Base-by-base conservation (phyloP, 2,329 filamentous ascomycete genomes). In the Diaporthe sp. region DNA sequence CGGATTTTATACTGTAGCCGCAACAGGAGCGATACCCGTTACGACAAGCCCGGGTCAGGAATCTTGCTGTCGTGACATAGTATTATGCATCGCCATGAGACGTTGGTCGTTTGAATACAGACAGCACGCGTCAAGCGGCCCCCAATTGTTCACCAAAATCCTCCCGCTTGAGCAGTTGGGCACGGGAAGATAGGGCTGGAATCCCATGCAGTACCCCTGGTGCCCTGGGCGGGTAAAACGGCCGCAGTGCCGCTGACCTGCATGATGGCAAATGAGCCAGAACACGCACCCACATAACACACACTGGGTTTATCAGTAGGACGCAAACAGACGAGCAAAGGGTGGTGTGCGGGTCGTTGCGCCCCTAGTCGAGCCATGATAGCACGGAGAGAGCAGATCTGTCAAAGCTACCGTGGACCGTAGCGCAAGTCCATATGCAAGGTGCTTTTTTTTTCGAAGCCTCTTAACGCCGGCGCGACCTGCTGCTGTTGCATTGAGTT, bases 111-210 rank as follows among this genome's bases (percentile, higher is more conserved):
- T 25, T 55, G 58, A 25, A 31, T 34, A 1, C 28, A 53, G 55
- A 31, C 25, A 65, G 39, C 31, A 55, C 44, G 31, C 28, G 17
- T 53, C 20, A 58, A 44, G 12, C n/a, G 60, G 71, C 58, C 71
- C 57, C 71, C 71, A 73, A 73, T 44, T 51, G 42, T 73, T 39
- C 58, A 73, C 57, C 47, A 55, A 20, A 55, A 65, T 73, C 37
- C 58, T 42, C 25, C 71, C 58, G 71, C 47, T 63, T 65, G 44
- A 20, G 57, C 47, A 53, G 17, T 53, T 51, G 71, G 65, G 71
- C 51, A 73, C 44, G 57, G 58, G 71, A 73, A 44, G 58, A 51
- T 73, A 73, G 71, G 71, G 71, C 71, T 73, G 71, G 71, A 63
- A 47, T 73, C 25, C 71, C 71, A 73, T 44, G 71, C 71, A 63